phyloP scores from a whole-genome alignment of 495 filamentous ascomycete genomes.

The Xylaria bambusicola region DNA sequence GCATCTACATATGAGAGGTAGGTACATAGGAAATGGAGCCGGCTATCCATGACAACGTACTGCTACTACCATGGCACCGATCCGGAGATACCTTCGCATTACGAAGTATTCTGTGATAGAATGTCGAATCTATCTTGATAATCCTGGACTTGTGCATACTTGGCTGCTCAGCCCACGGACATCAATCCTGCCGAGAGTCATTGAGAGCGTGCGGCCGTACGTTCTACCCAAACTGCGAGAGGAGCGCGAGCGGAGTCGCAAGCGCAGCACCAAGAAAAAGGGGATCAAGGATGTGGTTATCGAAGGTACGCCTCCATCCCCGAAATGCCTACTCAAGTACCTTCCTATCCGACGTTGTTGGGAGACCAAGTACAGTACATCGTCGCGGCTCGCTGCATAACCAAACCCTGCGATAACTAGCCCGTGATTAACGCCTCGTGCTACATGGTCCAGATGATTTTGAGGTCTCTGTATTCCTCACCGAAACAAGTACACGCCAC shows the following conservation, averaged over 20 bases:
- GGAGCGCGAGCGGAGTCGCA: constrained; percentile 71
- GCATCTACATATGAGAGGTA: too few relatives aligned
- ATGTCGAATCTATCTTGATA: constrained; percentile 92
- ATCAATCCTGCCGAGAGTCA: constrained; percentile 75
- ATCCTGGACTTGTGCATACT: constrained; percentile 71
- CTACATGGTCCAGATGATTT: constrained; percentile 73
- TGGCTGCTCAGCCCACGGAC: constrained; percentile 80
- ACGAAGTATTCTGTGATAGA: constrained; percentile 90
- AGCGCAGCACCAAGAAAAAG: constrained; percentile 63
- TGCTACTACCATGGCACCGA: constrained; percentile 66
- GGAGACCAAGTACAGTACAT: constrained; percentile 23
- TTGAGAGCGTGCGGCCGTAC: constrained; percentile 77
- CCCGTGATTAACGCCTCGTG: constrained; percentile 23
- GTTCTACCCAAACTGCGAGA: constrained; percentile 89
- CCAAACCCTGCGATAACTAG: neutral
- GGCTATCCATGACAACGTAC: neutral
- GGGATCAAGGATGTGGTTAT: constrained; percentile 85
- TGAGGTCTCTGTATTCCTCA: constrained; percentile 91
- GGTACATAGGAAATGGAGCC: too few relatives aligned
- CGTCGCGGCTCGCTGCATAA: constrained; percentile 16
- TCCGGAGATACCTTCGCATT: constrained; percentile 80
- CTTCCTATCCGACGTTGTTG: constrained; percentile 1
- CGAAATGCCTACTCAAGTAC: constrained; percentile 1
- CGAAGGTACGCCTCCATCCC: constrained; percentile 59
- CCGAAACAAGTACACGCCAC: constrained; percentile 83